Evolutionary conservation across 1,284 basidiomycete species (phyloP).

Genomic region (Coniferiporia sulphurascens): DNA sequence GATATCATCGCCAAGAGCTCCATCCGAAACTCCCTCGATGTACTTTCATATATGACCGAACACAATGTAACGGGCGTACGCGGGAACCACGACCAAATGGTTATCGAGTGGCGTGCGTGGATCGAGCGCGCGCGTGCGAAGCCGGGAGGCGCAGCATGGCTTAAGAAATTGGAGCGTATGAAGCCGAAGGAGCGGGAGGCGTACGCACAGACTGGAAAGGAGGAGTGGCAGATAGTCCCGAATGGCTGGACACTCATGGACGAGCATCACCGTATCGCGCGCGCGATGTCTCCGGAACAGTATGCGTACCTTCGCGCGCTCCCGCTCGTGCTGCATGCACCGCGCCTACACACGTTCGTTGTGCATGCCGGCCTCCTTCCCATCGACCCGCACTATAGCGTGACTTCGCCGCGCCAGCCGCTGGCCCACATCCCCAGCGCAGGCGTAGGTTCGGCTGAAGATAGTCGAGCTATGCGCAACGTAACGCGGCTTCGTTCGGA

Average conservation of each 20-base stretch:
- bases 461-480: constrained; percentile 19
- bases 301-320: constrained; percentile 65
- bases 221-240: constrained; percentile 45
- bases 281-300: constrained; percentile 51
- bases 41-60: constrained; percentile 60
- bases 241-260: constrained; percentile 66
- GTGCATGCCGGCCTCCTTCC: constrained; percentile 83
- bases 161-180: constrained; percentile 33
- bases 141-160: constrained; percentile 41
- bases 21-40: constrained; percentile 50
- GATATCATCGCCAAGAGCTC: constrained; percentile 75
- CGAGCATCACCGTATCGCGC: constrained; percentile 73
- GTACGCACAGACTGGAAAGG: constrained; percentile 31
- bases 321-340: constrained; percentile 74
- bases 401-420: constrained; percentile 55
- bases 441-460: neutral
- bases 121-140: constrained; percentile 39
- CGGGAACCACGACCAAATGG: constrained; percentile 87
- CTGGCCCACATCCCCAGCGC: constrained; percentile 51
- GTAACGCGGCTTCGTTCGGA: constrained; percentile 32
- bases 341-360: constrained; percentile 69
- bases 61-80: constrained; percentile 70
- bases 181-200: constrained; percentile 39
- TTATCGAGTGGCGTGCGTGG: constrained; percentile 86
- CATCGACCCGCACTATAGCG: constrained; percentile 51